These are phyloP conservation scores for Capronia americana DNA, from an alignment of 2,329 filamentous ascomycete species.

Conservation along the genomic window DNA sequence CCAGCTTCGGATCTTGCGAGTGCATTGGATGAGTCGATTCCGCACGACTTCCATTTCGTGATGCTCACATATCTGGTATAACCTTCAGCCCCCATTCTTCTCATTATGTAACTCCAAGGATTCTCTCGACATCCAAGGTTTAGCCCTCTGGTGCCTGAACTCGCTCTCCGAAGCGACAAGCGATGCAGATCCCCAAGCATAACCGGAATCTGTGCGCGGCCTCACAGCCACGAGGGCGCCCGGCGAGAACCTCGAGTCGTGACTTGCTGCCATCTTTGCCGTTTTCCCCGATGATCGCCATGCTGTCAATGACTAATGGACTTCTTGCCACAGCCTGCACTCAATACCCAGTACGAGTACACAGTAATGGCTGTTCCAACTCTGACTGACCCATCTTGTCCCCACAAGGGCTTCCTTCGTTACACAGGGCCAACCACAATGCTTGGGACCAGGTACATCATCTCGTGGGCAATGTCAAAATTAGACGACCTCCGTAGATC, in stretches of 20 bases:
- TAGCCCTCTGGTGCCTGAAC: slow-evolving; percentile 11
- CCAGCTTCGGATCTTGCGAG: not conserved
- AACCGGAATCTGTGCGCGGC: slow-evolving; percentile 1
- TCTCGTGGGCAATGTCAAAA: not conserved
- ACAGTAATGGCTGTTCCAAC: not conserved
- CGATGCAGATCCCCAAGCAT: slow-evolving; percentile 5
- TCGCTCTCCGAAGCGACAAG: slow-evolving; percentile 9
- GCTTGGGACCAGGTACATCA: not conserved
- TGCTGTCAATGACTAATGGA: not conserved
- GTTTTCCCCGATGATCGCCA: not conserved
- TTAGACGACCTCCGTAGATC: not conserved
- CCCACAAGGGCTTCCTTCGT: not conserved
- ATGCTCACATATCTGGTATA: not conserved
- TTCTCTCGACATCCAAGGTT: not conserved
- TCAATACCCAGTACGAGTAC: not conserved
- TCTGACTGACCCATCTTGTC: not conserved
- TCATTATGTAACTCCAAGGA: not conserved
- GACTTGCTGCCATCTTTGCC: not conserved
- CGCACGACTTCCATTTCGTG: not conserved
- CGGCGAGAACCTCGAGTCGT: not conserved
- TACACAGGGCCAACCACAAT: not conserved
- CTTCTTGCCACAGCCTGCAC: not conserved
- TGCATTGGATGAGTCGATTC: not conserved
- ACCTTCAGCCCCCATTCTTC: not conserved
- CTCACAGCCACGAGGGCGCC: not conserved